These are phyloP conservation scores for Saccharomyces eubayanus DNA, from an alignment of 805 yeast species.

Conservation along the genomic window DNA sequence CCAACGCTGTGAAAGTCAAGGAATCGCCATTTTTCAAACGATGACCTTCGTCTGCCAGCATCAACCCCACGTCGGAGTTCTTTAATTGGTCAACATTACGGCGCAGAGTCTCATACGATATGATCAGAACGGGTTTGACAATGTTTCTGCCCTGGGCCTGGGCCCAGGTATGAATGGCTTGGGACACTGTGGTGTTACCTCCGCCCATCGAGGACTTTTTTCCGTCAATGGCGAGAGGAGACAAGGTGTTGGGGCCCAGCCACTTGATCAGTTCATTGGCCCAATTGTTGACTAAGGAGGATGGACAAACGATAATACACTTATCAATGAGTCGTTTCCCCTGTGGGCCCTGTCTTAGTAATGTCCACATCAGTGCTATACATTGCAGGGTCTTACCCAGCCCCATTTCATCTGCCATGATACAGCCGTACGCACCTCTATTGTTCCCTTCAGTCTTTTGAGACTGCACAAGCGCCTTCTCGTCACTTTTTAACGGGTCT, in stretches of 20 bases:
- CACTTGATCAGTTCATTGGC: slow-evolving; percentile 92
- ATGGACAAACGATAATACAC: slow-evolving; percentile 90
- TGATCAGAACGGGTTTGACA: slow-evolving; percentile 87
- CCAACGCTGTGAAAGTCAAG: slow-evolving; percentile 77
- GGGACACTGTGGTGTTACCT: slow-evolving; percentile 47
- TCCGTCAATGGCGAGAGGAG: slow-evolving; percentile 90
- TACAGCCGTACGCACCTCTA: slow-evolving; percentile 84
- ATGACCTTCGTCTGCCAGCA: slow-evolving; percentile 84
- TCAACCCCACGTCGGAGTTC: slow-evolving; percentile 73
- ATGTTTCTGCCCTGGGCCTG: slow-evolving; percentile 78
- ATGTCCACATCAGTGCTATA: slow-evolving; percentile 84
- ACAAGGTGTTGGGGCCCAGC: slow-evolving; percentile 85
- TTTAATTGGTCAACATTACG: slow-evolving; percentile 70
- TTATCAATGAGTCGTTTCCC: slow-evolving; percentile 74
- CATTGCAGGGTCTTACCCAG: slow-evolving; percentile 88
- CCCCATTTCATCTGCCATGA: slow-evolving; percentile 98
- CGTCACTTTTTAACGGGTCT: neutral
- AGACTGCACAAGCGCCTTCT: neutral
- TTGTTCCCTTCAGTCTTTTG: slow-evolving; percentile 29
- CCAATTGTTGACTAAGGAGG: slow-evolving; percentile 91
- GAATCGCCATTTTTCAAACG: slow-evolving; percentile 84
- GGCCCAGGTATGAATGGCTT: slow-evolving; percentile 74
- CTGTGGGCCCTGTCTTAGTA: slow-evolving; percentile 80
- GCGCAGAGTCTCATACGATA: slow-evolving; percentile 88
- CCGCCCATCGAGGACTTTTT: slow-evolving; percentile 50